Conservation (phyloP, 768 basidiomycete genomes). For the Pleurotus eryngii region DNA sequence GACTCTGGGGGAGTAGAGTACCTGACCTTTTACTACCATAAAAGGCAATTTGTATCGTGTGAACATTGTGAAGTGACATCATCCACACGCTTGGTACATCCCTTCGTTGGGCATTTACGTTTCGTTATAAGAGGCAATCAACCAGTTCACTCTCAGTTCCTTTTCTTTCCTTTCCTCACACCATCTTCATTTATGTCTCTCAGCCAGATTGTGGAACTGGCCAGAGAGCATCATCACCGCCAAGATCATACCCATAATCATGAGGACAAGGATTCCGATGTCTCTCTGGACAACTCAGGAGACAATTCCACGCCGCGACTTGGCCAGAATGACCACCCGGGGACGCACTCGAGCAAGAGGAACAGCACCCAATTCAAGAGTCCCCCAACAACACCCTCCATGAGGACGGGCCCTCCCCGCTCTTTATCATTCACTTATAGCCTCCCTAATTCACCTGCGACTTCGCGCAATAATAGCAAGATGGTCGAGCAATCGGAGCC, state of each 20-base stretch:
- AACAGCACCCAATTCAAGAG: conserved; percentile 22
- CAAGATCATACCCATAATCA: not conserved
- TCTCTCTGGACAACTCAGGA: not conserved
- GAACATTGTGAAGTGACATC: conserved; percentile 3
- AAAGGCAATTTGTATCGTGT: not conserved
- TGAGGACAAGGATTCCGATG: not conserved
- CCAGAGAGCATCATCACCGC: not conserved
- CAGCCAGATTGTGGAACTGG: not conserved
- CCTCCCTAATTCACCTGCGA: conserved; percentile 38
- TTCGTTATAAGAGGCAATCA: not conserved
- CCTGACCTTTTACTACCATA: not conserved
- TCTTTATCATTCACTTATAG: conserved; percentile 67
- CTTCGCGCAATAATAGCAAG: conserved; percentile 21
- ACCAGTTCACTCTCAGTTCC: not conserved
- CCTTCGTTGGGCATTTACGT: not conserved
- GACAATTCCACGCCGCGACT: conserved; percentile 1
- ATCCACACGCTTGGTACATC: not conserved
- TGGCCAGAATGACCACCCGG: conserved; percentile 3
- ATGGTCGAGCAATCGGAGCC: conserved; percentile 19
- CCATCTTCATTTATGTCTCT: not conserved
- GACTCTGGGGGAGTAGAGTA: no score
- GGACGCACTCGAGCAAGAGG: conserved; percentile 12
- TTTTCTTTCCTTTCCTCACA: not conserved
- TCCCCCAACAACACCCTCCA: conserved; percentile 50
- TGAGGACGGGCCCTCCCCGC: conserved; percentile 70